Evolutionary conservation across 495 filamentous ascomycete genomes (phyloP).

Genomic region (Hypomontagnella monticulosa): DNA sequence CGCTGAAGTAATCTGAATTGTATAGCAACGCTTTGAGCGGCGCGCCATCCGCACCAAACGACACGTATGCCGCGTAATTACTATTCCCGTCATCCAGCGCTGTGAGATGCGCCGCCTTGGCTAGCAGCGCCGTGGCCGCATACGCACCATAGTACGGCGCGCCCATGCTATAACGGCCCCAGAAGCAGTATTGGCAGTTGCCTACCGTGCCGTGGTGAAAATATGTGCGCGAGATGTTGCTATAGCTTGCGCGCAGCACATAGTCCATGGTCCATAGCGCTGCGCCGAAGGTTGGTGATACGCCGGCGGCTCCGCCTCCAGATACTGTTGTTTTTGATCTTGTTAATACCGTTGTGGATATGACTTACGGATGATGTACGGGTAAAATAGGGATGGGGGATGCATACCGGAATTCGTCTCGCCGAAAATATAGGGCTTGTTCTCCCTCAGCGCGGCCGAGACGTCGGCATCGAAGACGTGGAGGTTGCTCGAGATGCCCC

Average conservation of each 20-base stretch:
- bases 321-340: conserved; percentile 43
- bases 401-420: conserved; percentile 66
- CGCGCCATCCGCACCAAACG: conserved; percentile 53
- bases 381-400: not conserved
- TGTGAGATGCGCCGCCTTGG: conserved; percentile 60
- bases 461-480: conserved; percentile 61
- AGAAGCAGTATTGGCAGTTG: conserved; percentile 70
- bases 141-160: conserved; percentile 69
- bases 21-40: conserved; percentile 61
- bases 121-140: conserved; percentile 62
- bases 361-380: too few relatives aligned
- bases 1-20: conserved; percentile 67
- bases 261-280: conserved; percentile 71
- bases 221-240: conserved; percentile 62
- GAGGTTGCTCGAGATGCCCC: conserved; percentile 57
- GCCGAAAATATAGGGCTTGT: conserved; percentile 66
- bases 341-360: not conserved
- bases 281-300: conserved; percentile 67
- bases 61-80: conserved; percentile 63
- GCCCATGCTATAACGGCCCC: conserved; percentile 64
- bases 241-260: conserved; percentile 56
- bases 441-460: conserved; percentile 52
- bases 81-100: conserved; percentile 60
- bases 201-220: conserved; percentile 72
- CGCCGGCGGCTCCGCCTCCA: conserved; percentile 59